Evolutionary conservation across 176 grass and related monocot species (phyloP).

Genomic region (Oryza glaberrima): DNA sequence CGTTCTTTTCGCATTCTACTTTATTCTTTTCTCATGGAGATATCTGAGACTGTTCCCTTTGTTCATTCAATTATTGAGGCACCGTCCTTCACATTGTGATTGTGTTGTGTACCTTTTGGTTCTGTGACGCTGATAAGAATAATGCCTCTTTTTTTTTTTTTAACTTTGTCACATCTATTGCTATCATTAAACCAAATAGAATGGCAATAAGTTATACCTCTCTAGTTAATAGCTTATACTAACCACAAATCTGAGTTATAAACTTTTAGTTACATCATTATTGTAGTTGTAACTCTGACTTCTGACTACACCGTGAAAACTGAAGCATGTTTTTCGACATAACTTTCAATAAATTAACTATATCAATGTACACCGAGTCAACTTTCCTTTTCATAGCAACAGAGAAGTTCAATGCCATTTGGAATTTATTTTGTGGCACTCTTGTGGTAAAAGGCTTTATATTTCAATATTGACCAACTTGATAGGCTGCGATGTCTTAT

Average conservation of each 20-base stretch:
- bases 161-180: too few species aligned
- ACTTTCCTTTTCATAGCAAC: background rate
- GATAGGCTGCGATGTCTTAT: background rate
- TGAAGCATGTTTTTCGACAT: background rate
- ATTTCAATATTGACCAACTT: background rate
- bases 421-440: background rate
- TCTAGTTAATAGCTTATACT: background rate
- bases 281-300: background rate
- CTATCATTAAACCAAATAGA: background rate
- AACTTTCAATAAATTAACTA: background rate
- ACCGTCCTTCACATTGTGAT: background rate
- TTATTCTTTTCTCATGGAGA: constrained; percentile 28
- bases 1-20: constrained; percentile 8
- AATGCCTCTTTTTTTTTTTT: background rate
- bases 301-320: background rate
- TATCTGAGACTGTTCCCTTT: background rate
- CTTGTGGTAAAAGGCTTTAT: background rate
- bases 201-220: background rate
- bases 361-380: background rate
- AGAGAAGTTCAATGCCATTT: background rate
- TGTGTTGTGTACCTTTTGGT: background rate
- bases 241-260: background rate
- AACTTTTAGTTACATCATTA: background rate
- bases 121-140: background rate
- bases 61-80: constrained; percentile 5